Base-by-base conservation (phyloP, 2,329 filamentous ascomycete species). In the Aplosporella prunicola region DNA sequence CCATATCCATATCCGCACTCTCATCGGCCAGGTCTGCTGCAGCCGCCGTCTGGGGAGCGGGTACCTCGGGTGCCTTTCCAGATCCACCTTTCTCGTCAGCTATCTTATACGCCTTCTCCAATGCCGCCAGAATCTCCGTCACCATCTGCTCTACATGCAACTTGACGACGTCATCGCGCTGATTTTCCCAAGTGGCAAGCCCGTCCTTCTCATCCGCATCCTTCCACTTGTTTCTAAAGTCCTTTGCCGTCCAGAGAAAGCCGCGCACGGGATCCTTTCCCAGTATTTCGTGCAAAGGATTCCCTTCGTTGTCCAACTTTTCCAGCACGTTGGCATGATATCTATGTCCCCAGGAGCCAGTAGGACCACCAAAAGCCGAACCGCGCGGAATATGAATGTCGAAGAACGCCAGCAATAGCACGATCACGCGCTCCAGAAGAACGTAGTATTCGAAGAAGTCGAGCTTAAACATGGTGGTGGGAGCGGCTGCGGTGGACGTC, bases 391-490 rank as follows among this genome's bases (percentile, higher is more conserved):
- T 63, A 0, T 55, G 52, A 5, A 82, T 66, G 6, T 72, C 75
- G 41, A 78, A 80, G 0, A 82, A 70, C 1, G 68, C 68, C n/a
- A 82, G 68, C 1, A 82, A 61, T 31, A 79, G 72, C 2, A 82
- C 77, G 6, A 85, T 64, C 0, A 78, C 79, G 20, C 81, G 74
- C 58, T 86, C 81, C 5, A 85, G 70, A 23, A 82, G 68, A 35
- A 76, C 74, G 60, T 85, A 85, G 55, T 80, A 85, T 51, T 86
- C 81, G 57, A 82, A 78, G 45, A 85, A 86, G 51, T 85, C 81
- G 6, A 85, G 68, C 55, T 85, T 84, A 64, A 85, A 85, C 68
- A 83, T 83, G 11, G 54, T 22, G 22, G 23, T 36, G 9, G 37
- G 37, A 9, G 18, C 13, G 9, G 32, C 24, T 5, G 18, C 13